Base-by-base conservation (phyloP, 2,329 filamentous ascomycete species). In the Fusarium musae region DNA sequence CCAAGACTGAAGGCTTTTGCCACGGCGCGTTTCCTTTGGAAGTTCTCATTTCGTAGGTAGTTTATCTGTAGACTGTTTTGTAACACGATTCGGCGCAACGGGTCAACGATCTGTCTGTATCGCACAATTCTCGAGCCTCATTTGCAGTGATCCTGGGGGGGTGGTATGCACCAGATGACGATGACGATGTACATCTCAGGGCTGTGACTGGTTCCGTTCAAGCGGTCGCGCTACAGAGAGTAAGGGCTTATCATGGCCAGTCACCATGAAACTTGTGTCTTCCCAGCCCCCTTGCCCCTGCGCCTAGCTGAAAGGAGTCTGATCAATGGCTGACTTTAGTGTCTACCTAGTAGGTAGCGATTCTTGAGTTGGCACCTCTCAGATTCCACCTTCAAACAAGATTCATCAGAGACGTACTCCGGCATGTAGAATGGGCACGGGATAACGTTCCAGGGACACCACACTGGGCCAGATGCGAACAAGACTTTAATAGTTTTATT, bases 1-100 rank as follows among this genome's bases (percentile, higher is more conserved):
- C 44, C 63, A 59, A 77, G 70, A 77, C 59, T 77, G 73, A 70
- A 71, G 74, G 73, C 69, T 70, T 72, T 70, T 72, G 75, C 63
- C 66, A 59, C 57, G 69, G 63, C 70, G 72, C 69, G 66, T 75
- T 76, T 75, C 58, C 69, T 71, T 74, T 67, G 76, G 76, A 71
- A 72, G 76, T 76, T 75, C 67, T 70, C 58, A 66, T 75, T 75
- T 77, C 76, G 70, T 68, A 75, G 68, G 70, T 78, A 78, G 76
- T 76, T 77, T 78, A 36, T 52, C 49, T 52, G 49, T 52, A 78
- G 76, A 77, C 65, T 75, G 63, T 74, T 77, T 74, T 59, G 69
- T 77, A 78, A 75, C 73, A 70, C 59, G 59, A 67, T 74, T 72
- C 59, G 68, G 71, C 71, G 71, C 50, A 72, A 74, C 71, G 52